A percentile compares a stretch with the other conserved stretches of the same genome.
These are phyloP conservation scores for Litsea cubeba DNA, from an alignment of 164 flowering plant genomes.

Conservation along the genomic window DNA sequence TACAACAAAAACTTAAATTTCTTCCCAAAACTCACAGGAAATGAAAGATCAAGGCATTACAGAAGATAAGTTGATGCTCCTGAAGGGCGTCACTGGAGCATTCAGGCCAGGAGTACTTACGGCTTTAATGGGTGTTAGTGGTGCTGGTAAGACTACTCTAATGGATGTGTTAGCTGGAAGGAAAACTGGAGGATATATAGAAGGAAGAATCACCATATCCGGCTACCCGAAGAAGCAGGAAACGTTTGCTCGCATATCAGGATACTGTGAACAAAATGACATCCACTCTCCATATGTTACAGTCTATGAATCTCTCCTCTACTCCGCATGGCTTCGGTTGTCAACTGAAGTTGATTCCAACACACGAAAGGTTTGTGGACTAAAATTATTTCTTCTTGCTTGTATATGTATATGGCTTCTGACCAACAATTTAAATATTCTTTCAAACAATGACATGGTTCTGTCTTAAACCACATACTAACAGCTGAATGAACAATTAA, in stretches of 20 bases:
- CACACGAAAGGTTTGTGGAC: conserved; percentile 28
- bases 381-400: not conserved
- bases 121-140: conserved; percentile 56
- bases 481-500: no score
- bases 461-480: no score
- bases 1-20: not conserved
- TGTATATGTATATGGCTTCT: not conserved
- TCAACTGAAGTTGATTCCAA: conserved; percentile 26
- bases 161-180: conserved; percentile 56
- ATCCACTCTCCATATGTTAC: conserved; percentile 51
- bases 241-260: conserved; percentile 48
- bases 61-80: conserved; percentile 30
- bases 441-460: no score
- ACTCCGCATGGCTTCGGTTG: conserved; percentile 50
- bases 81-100: conserved; percentile 43
- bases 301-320: conserved; percentile 42
- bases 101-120: conserved; percentile 58
- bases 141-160: conserved; percentile 57
- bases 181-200: conserved; percentile 44
- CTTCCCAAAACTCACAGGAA: conserved; percentile 16
- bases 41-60: conserved; percentile 41
- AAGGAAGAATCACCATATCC: conserved; percentile 39
- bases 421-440: no score
- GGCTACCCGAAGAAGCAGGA: conserved; percentile 49
- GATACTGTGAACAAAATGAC: conserved; percentile 55